These are phyloP conservation scores for Syzygium oleosum DNA, from an alignment of 345 rosid species.

Conservation along the genomic window DNA sequence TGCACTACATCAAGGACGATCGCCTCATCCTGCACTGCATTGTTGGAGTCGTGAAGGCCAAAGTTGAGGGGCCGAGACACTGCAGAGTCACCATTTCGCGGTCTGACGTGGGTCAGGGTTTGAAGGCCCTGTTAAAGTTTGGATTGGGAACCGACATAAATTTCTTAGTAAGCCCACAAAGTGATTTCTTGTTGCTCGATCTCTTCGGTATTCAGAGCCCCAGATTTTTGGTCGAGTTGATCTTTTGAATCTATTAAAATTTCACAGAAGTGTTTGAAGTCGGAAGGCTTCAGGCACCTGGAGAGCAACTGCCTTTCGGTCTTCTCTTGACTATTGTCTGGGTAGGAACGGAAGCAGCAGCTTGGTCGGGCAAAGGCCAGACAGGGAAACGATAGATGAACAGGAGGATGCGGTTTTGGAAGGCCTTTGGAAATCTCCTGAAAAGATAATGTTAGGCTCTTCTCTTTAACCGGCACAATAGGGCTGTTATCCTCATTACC, in stretches of 20 bases:
- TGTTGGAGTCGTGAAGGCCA: constrained; percentile 83
- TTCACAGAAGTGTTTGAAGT: constrained; percentile 53
- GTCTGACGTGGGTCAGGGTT: constrained; percentile 72
- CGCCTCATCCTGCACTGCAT: constrained; percentile 66
- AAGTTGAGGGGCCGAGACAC: constrained; percentile 65
- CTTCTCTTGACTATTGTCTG: constrained; percentile 3
- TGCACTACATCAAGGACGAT: constrained; percentile 75
- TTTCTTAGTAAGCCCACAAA: constrained; percentile 81
- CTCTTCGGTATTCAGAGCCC: constrained; percentile 79
- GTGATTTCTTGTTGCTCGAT: constrained; percentile 82
- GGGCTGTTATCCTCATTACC: too few relatives aligned
- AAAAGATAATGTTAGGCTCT: too few relatives aligned
- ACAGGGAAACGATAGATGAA: not conserved
- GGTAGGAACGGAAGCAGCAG: not conserved
- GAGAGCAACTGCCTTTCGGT: constrained; percentile 47
- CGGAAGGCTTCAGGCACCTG: constrained; percentile 53
- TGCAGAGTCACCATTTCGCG: constrained; percentile 47
- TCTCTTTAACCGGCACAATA: too few relatives aligned
- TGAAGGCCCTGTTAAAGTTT: constrained; percentile 62
- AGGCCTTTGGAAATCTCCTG: too few relatives aligned
- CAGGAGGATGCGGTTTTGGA: not conserved
- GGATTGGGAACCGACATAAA: constrained; percentile 65
- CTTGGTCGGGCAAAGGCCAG: not conserved
- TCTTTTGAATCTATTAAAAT: not conserved
- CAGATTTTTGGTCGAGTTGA: constrained; percentile 9